Conservation (phyloP, 2,329 filamentous ascomycete species). For the Ascocoryne sarcoides region DNA sequence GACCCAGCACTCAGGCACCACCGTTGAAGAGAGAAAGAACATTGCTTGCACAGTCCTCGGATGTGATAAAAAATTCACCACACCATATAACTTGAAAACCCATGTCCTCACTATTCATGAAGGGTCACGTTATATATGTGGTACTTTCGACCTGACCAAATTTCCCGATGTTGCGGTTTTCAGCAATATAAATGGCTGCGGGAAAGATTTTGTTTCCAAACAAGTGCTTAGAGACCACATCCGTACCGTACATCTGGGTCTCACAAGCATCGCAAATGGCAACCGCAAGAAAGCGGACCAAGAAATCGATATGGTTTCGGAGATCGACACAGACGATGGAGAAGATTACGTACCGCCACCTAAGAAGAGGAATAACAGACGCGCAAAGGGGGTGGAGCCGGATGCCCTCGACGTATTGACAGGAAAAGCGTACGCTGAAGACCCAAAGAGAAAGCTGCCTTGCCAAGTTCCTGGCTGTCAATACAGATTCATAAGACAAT, state of each 20-base stretch:
- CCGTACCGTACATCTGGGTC: constrained; percentile 69
- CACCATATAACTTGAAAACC: constrained; percentile 70
- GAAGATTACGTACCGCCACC: neutral
- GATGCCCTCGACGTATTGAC: constrained; percentile 40
- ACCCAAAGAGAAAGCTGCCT: constrained; percentile 35
- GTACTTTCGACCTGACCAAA: constrained; percentile 51
- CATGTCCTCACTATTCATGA: constrained; percentile 74
- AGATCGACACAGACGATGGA: constrained; percentile 1
- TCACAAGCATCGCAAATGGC: constrained; percentile 32
- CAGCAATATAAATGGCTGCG: constrained; percentile 61
- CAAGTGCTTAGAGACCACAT: constrained; percentile 75
- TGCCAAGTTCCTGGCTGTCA: constrained; percentile 43
- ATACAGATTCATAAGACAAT: constrained; percentile 47
- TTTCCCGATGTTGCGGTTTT: constrained; percentile 54
- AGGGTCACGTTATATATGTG: constrained; percentile 71
- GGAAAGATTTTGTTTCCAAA: constrained; percentile 67
- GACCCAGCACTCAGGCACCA: constrained; percentile 58
- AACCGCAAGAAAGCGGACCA: neutral
- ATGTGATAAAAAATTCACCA: constrained; percentile 72
- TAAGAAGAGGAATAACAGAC: constrained; percentile 8
- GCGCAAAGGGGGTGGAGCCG: constrained; percentile 6
- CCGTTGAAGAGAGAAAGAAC: constrained; percentile 54
- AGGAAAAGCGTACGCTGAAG: constrained; percentile 44
- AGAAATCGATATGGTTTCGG: neutral
- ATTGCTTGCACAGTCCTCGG: constrained; percentile 57